Percentiles rank a stretch among this genome's conserved stretches.
phyloP scores from a whole-genome alignment of 306 rosid genomes.

The Rosa rugosa region DNA sequence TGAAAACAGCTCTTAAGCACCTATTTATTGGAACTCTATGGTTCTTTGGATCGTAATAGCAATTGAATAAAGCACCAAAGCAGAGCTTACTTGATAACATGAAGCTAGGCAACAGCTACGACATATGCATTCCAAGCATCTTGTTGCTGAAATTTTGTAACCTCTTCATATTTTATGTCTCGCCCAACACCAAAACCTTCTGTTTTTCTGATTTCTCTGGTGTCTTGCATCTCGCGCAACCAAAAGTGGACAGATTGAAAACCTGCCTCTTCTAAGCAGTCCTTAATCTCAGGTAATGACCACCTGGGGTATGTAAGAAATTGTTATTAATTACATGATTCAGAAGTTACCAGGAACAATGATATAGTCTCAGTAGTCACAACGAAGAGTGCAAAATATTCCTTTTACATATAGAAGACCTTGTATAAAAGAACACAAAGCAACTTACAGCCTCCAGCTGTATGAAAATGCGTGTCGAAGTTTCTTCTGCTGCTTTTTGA shows the following conservation, averaged over 20 bases:
- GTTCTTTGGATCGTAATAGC: neutral
- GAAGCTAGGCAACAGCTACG: conserved; percentile 65
- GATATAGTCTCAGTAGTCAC: neutral
- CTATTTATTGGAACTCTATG: neutral
- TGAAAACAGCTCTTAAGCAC: conserved; percentile 1
- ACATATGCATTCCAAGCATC: conserved; percentile 96
- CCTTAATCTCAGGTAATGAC: conserved; percentile 93
- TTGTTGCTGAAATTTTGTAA: conserved; percentile 62
- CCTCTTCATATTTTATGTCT: conserved; percentile 77
- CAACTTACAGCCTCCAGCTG: conserved; percentile 88
- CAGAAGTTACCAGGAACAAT: conserved; percentile 24
- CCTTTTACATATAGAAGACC: neutral
- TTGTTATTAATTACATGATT: conserved; percentile 10
- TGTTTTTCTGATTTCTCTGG: conserved; percentile 44
- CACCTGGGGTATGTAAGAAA: conserved; percentile 54
- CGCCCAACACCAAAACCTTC: conserved; percentile 70
- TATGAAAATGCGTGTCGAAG: conserved; percentile 83
- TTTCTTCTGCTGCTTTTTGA: conserved; percentile 71
- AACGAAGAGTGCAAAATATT: neutral
- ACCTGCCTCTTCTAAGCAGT: conserved; percentile 90
- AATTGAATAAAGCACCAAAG: neutral
- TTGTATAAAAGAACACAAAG: conserved; percentile 10
- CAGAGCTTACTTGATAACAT: conserved; percentile 2
- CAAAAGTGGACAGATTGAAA: conserved; percentile 77
- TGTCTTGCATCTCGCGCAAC: conserved; percentile 80